Base-by-base conservation (phyloP, 2,329 filamentous ascomycete genomes). In the Diaporthe sp. region DNA sequence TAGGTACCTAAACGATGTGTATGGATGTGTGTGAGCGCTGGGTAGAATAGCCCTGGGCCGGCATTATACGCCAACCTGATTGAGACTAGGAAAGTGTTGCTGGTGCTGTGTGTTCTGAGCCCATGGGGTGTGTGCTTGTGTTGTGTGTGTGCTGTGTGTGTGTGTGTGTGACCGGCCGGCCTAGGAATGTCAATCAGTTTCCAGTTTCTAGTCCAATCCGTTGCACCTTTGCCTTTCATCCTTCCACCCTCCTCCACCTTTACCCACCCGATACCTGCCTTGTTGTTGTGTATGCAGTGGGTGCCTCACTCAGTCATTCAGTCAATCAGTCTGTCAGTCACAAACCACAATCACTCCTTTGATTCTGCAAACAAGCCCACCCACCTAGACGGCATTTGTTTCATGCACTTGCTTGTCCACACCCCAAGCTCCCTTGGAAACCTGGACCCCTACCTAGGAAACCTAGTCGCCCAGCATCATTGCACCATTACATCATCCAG, bases 401-500 rank as follows among this genome's bases (percentile, higher is more conserved):
- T 68, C 64, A 28, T 1, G 64, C 64, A 30, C 12, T 54, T 68
- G 40, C 64, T 68, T 40, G 33, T 54, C 47, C 47, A 40, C 25
- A 28, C 15, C 30, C 57, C 42, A 54, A 72, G 69, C 57, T 54
- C 54, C 57, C 50, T 33, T 72, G 69, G 69, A 38, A 72, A 54
- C 45, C 33, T 35, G 69, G 57, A 33, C 57, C 57, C 57, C 58
- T 72, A 64, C 42, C 13, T 67, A 35, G 13, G 42, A n/a, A 35
- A 35, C 42, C 61, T 25, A n/a, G 45, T 35, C n/a, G 12, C 54
- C 28, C 40, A 60, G 68, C 38, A 28, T 22, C 47, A 72, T 72
- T 72, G 58, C 69, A 64, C n/a, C 69, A 72, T 72, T 55, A 50
- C 64, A 68, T 68, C 60, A 52, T 72, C 57, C 70, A 55, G 70